Evolutionary conservation across 2,329 filamentous ascomycete genomes (phyloP), one percentile per base, ranked within the genome.

Genomic region (Fusarium abutilonis): DNA sequence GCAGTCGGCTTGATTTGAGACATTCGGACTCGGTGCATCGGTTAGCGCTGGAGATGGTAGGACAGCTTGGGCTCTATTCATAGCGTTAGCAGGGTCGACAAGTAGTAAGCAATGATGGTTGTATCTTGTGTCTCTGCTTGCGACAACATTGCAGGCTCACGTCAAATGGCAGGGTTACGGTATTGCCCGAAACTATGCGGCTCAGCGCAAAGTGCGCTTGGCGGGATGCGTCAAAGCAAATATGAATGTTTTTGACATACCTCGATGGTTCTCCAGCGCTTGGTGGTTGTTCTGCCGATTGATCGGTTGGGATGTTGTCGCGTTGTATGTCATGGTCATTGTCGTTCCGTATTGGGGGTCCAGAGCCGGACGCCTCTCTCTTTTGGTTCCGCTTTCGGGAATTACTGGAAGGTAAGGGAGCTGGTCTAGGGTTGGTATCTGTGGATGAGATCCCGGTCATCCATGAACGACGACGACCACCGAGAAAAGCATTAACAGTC

Each of bases 31-130:
- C 14, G 79, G 77, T 59, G 88, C 85, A 63, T 89, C 84, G 70
- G 86, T 89, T 10, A 84, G 82, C 11, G 86, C 82, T 29, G 88
- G 86, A 13, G 88, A 89, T 7, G 86, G 85, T 45, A 89, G 79
- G 17, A 83, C 77, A 31, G 75, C 66, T 55, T 72, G 63, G 17
- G 43, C 26, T 64, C 69, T 71, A 36, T 17, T 39, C 32, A n/a
- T 23, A 26, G 21, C 34, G 51, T 71, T 55, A 71, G 67, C 46
- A 39, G 42, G 35, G 52, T 35, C 41, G 43, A 38, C 40, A 34
- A 26, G 32, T 42, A 21, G 29, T 42, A 13, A 42, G 58, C 34
- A 28, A 31, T 19, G 42, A 38, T 39, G 26, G 55, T 19, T 17
- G 15, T 36, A 17, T 36, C 15, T 41, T 26, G 28, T 29, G 4